Conservation (phyloP, 2,329 filamentous ascomycete species). For the Sarocladiaceae sp. region DNA sequence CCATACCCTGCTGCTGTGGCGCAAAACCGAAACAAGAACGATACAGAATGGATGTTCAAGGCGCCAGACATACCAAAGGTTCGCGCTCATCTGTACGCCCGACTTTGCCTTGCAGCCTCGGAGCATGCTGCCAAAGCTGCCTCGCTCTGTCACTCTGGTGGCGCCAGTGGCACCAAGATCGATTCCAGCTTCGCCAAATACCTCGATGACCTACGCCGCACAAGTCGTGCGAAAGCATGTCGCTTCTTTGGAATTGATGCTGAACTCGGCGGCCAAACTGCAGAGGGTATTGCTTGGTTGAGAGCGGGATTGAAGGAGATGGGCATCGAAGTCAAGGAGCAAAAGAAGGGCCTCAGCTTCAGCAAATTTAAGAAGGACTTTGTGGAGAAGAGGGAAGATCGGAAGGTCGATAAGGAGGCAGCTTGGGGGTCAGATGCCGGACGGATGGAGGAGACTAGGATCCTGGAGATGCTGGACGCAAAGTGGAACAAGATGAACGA, state of each 20-base stretch:
- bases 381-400: conserved; percentile 72
- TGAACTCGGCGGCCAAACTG: conserved; percentile 73
- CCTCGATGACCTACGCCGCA: conserved; percentile 65
- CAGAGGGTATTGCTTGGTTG: conserved; percentile 82
- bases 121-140: conserved; percentile 76
- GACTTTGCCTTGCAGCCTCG: conserved; percentile 78
- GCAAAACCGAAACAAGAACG: conserved; percentile 73
- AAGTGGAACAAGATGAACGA: conserved; percentile 95
- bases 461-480: conserved; percentile 77
- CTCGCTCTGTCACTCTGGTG: conserved; percentile 38
- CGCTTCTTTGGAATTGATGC: conserved; percentile 88
- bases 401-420: conserved; percentile 64
- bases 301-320: conserved; percentile 70
- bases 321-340: conserved; percentile 49
- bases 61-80: conserved; percentile 83
- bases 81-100: conserved; percentile 78
- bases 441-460: conserved; percentile 72
- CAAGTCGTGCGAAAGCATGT: conserved; percentile 77
- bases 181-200: conserved; percentile 66
- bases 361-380: conserved; percentile 66
- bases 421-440: conserved; percentile 81
- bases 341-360: conserved; percentile 50
- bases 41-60: conserved; percentile 96
- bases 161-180: conserved; percentile 38
- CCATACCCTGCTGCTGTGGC: conserved; percentile 80